Evolutionary conservation across 208 protist species (phyloP), one percentile per base, ranked within the genome.

Genomic region (Trypanosoma cruzi): DNA sequence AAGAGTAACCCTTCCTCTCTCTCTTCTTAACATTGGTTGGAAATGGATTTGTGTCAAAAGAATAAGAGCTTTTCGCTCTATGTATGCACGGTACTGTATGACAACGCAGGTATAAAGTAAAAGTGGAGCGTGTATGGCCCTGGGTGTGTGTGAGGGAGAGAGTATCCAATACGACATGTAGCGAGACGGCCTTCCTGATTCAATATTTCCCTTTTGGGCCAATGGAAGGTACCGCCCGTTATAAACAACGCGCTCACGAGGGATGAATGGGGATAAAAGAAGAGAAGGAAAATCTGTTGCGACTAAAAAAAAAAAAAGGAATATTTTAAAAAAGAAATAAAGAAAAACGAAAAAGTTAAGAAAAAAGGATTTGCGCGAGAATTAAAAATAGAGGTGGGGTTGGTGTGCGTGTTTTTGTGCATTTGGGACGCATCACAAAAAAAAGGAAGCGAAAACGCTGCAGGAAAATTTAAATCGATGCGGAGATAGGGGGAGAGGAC

Each of bases 1-100:
- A 13, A 14, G 44, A 49, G 16, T 6, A 2, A 49, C 44, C 44
- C 16, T 86, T 61, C 77, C 87, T 52, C 86, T n/a, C 36, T 10
- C 44, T 22, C 44, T 14, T 6, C 11, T 22, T 22, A 3, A 6
- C 11, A 49, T 22, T 49, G 44, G 16, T 49, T 20, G 44, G 44
- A 22, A 49, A 22, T 49, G 44, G 16, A 49, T 5, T 20, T 5
- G 20, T 14, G 44, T 2, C 11, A 49, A 6, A 20, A 6, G 20
- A 49, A 49, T 32, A 40, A 40, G 10, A 4, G 36, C 36, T 40
- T 10, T 40, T 40, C 10, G 36, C 36, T 40, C 36, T 40, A 4
- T 40, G 36, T 40, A 40, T 4, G 6, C 10, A 40, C 36, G 36
- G 36, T 40, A 40, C 10, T 40, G 36, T 40, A 40, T 40, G 36